phyloP scores from a whole-genome alignment of 2,329 filamentous ascomycete genomes.

The Lanzia echinophila region DNA sequence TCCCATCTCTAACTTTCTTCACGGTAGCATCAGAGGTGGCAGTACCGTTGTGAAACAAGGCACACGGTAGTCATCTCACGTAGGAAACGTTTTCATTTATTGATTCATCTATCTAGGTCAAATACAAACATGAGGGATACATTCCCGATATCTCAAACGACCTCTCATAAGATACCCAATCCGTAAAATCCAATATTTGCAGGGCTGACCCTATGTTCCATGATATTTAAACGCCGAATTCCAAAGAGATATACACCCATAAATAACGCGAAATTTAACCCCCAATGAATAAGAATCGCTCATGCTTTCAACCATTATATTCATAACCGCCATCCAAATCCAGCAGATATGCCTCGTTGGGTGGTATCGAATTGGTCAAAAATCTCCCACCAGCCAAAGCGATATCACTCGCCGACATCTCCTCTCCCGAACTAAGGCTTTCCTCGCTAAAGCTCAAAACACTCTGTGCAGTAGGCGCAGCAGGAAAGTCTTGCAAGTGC shows the following conservation, averaged over 20 bases:
- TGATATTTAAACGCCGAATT: slow-evolving; percentile 1
- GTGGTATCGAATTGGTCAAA: not conserved
- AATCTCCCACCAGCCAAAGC: slow-evolving; percentile 7
- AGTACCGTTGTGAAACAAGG: no score
- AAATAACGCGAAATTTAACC: not conserved
- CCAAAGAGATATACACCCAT: not conserved
- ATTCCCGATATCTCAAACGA: no score
- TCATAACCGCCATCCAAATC: not conserved
- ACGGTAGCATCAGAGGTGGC: no score
- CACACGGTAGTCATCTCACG: no score
- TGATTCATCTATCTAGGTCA: no score
- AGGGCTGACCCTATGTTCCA: no score
- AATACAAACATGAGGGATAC: no score
- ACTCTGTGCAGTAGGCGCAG: slow-evolving; percentile 39
- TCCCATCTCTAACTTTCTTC: no score
- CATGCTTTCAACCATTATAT: not conserved
- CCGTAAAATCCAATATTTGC: not conserved
- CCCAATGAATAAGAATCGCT: not conserved
- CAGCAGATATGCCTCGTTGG: not conserved
- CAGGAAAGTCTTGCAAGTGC: slow-evolving; percentile 33
- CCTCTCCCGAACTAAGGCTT: slow-evolving; percentile 48
- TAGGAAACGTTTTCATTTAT: no score
- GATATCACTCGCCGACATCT: slow-evolving; percentile 27
- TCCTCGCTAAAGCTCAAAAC: slow-evolving; percentile 55
- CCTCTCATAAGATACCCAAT: not conserved